Evolutionary conservation across 2,329 filamentous ascomycete genomes (phyloP).

Genomic region (Aspergillus bombycis): DNA sequence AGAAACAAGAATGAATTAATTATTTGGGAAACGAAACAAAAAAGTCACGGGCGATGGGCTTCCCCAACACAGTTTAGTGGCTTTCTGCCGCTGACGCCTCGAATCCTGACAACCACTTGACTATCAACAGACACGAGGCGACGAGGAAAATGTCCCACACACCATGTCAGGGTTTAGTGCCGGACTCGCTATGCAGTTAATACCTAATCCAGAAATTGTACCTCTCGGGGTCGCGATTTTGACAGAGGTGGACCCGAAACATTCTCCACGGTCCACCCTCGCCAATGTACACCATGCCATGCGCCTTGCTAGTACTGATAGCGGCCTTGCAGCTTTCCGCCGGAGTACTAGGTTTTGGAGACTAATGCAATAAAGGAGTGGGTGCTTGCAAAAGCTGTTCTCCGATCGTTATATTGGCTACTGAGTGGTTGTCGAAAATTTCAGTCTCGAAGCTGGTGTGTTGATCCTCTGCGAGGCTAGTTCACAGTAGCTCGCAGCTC

Average conservation of each 20-base stretch:
- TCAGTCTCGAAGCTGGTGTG: constrained; percentile 2
- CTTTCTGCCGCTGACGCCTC: background rate
- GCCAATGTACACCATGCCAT: constrained; percentile 1
- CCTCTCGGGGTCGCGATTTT: background rate
- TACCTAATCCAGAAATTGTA: background rate
- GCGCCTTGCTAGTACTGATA: background rate
- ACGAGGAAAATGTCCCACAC: background rate
- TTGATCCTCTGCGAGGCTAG: background rate
- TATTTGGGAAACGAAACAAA: background rate
- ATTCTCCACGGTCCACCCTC: constrained; percentile 1
- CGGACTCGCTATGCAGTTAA: background rate
- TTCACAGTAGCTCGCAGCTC: background rate
- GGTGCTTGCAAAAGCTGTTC: background rate
- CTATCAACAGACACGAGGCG: too few species aligned
- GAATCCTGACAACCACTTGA: too few species aligned
- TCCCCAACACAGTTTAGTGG: background rate
- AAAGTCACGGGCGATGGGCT: background rate
- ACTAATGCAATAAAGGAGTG: constrained; percentile 8
- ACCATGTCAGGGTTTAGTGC: background rate
- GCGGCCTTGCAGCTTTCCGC: background rate
- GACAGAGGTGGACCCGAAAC: background rate
- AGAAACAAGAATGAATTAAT: background rate
- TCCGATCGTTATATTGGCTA: background rate
- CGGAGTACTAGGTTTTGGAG: background rate
- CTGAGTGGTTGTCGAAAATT: background rate